phyloP scores from a whole-genome alignment of 768 basidiomycete genomes.

The Mycena sanguinolenta region DNA sequence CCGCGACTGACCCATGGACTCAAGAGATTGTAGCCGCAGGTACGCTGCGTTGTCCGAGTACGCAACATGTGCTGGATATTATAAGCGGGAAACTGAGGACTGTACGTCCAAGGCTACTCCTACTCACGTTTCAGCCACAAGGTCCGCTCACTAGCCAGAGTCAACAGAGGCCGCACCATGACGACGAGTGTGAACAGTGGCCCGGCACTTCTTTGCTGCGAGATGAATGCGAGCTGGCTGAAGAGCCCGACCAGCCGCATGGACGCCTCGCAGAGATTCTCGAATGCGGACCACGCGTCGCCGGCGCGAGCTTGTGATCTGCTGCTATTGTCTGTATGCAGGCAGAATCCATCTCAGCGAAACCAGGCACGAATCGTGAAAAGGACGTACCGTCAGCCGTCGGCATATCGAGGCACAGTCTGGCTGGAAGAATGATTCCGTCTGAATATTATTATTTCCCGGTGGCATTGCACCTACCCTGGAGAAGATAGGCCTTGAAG shows the following conservation, averaged over 20 bases:
- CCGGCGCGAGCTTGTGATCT: slow-evolving; percentile 8
- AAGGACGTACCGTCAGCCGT: slow-evolving; percentile 18
- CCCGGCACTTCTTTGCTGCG: slow-evolving; percentile 22
- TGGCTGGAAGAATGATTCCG: slow-evolving; percentile 3
- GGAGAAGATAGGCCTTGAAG: slow-evolving; percentile 24
- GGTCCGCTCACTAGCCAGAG: not conserved
- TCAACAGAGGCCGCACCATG: slow-evolving; percentile 17
- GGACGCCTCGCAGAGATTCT: slow-evolving; percentile 14
- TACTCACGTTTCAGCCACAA: slow-evolving; percentile 26
- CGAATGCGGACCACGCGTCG: slow-evolving; percentile 17
- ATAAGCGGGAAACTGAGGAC: not conserved
- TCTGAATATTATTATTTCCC: too few species aligned
- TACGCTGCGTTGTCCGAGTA: slow-evolving; percentile 31
- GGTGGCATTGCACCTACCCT: too few species aligned
- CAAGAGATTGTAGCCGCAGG: slow-evolving; percentile 5
- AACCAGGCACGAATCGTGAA: too few species aligned
- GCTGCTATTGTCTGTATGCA: slow-evolving; percentile 22
- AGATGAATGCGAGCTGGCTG: slow-evolving; percentile 23
- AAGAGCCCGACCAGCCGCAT: slow-evolving; percentile 15
- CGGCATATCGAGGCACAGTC: slow-evolving; percentile 31
- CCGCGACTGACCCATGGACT: slow-evolving; percentile 4
- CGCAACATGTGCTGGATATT: slow-evolving; percentile 16
- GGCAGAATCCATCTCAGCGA: not conserved
- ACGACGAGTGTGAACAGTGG: slow-evolving; percentile 13
- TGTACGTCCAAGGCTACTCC: too few species aligned